Evolutionary conservation across 768 basidiomycete genomes (phyloP).

Genomic region (Pleurotus salmoneostramineus): DNA sequence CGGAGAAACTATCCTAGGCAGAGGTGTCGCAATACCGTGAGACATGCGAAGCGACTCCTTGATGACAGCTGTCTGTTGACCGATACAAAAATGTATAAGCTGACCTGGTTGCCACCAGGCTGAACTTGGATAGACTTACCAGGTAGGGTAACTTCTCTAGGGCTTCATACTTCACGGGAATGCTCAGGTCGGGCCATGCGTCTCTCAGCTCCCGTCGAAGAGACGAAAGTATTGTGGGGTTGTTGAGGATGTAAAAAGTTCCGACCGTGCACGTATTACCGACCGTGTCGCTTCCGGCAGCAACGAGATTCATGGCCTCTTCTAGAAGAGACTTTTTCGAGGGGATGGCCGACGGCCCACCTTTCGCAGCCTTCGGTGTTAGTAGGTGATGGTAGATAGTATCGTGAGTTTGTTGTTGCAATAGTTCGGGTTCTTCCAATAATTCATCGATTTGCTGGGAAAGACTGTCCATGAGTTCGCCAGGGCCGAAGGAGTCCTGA

Average conservation of each 20-base stretch:
- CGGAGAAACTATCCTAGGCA: constrained; percentile 38
- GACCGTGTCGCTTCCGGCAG: constrained; percentile 29
- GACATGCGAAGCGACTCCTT: constrained; percentile 43
- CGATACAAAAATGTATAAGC: background rate
- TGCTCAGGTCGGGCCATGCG: constrained; percentile 29
- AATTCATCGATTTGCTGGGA: constrained; percentile 21
- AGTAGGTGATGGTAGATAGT: constrained; percentile 31
- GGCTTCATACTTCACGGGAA: constrained; percentile 17
- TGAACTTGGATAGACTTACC: constrained; percentile 16
- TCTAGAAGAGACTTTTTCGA: constrained; percentile 17
- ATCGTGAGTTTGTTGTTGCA: constrained; percentile 25
- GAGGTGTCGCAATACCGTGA: constrained; percentile 35
- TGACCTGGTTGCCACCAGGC: background rate
- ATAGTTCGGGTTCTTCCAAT: constrained; percentile 17
- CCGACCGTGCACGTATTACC: constrained; percentile 22
- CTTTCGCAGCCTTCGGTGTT: constrained; percentile 12
- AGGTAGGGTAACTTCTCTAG: constrained; percentile 35
- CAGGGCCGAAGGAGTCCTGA: constrained; percentile 12
- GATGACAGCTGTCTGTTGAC: constrained; percentile 37
- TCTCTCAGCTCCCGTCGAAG: constrained; percentile 23
- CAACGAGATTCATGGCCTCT: constrained; percentile 19
- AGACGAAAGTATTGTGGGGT: constrained; percentile 12
- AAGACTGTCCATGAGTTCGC: constrained; percentile 12
- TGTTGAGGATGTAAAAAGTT: constrained; percentile 20
- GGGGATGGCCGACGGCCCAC: background rate